Conservation (phyloP, 2,329 filamentous ascomycete genomes). For the Hypoxylon sp. region DNA sequence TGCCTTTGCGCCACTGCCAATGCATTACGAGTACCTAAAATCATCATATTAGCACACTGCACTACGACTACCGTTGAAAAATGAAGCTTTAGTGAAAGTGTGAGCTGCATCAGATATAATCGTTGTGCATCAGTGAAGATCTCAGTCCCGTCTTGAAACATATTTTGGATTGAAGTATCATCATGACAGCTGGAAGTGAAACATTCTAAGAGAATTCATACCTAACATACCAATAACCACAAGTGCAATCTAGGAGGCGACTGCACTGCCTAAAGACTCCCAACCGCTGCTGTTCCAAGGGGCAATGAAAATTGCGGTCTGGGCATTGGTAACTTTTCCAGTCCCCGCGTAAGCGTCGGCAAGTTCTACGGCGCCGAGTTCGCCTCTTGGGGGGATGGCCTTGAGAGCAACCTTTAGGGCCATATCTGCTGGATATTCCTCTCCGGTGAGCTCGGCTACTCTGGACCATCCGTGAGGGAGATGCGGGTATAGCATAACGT, state of each 20-base stretch:
- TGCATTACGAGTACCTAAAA: conserved; percentile 21
- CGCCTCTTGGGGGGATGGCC: conserved; percentile 79
- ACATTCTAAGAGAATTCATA: neutral
- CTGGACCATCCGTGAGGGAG: conserved; percentile 86
- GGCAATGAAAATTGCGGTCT: conserved; percentile 82
- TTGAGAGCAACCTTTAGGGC: conserved; percentile 83
- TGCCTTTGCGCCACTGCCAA: conserved; percentile 2
- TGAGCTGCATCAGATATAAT: conserved; percentile 46
- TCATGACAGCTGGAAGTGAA: conserved; percentile 45
- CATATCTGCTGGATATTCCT: conserved; percentile 77
- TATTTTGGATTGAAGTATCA: conserved; percentile 54
- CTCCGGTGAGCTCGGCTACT: conserved; percentile 73
- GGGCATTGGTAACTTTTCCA: conserved; percentile 78
- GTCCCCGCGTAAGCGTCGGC: conserved; percentile 82
- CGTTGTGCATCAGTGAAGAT: conserved; percentile 53
- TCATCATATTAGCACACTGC: conserved; percentile 9
- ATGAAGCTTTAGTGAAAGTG: neutral
- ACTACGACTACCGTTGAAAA: neutral
- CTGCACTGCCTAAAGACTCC: conserved; percentile 66
- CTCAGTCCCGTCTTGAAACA: conserved; percentile 57
- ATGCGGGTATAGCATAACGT: conserved; percentile 85
- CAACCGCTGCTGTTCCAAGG: conserved; percentile 82
- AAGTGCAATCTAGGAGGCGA: conserved; percentile 50
- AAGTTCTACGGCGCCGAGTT: conserved; percentile 77
- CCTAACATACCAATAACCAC: conserved; percentile 37